Evolutionary conservation across 768 basidiomycete species (phyloP), one percentile per base, ranked within the genome.

Genomic region (Podaxis sp.): DNA sequence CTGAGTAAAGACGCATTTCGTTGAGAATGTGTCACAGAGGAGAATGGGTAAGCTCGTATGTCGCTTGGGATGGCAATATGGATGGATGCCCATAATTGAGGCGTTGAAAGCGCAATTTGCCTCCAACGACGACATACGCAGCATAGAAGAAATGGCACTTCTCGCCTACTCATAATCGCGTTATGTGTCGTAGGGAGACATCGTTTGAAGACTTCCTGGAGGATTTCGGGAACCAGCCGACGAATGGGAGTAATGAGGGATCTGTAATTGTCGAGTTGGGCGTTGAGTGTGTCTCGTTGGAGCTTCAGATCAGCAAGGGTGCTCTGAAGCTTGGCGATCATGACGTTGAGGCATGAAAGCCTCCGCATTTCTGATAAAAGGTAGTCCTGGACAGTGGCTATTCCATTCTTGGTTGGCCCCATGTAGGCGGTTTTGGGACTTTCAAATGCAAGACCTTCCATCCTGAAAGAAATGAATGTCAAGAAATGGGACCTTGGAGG

Each of bases 201-300:
- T 10, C n/a, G 54, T 1, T 66, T 10, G 57, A 71, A 71, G 33
- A 71, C 66, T 36, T 65, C 67, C 24, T 66, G 66, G n/a, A 71
- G 62, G 30, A 69, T 63, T 28, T 71, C 68, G 28, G 60, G 63
- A 3, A 66, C 65, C 20, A 71, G 54, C 17, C 61, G 59, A 24
- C 65, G 60, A 28, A 66, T 57, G 33, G 63, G 67, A 2, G 67
- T 30, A 22, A 52, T 56, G n/a, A 60, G 12, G 20, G 26, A 5
- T 11, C 15, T 44, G 40, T 53, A 30, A 13, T 17, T n/a, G 4
- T 38, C 17, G 26, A 60, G 12, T 17, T 40, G 15, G 11, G 5
- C 20, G 3, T 30, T 53, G 13, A 52, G 36, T 17, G 24, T 10
- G 6, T 53, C 17, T 15, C 22, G 49, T 20, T 60, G 37, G 6